Conservation (phyloP, 805 yeast species). For the Kregervanrija pseudodelftensis region DNA sequence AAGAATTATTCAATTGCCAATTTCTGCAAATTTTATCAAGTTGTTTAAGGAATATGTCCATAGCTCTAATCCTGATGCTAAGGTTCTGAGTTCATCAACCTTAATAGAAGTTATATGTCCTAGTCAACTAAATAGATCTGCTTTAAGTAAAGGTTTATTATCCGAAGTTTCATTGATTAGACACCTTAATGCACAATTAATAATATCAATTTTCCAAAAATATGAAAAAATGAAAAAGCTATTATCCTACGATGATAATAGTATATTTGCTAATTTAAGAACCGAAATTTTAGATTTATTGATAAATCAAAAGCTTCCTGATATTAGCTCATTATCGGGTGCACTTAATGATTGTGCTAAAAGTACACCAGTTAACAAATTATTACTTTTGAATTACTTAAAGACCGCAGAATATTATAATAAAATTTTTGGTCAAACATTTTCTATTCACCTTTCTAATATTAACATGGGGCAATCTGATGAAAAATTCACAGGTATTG, state of each 20-base stretch:
- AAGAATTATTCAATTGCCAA: conserved; percentile 48
- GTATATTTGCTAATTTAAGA: conserved; percentile 8
- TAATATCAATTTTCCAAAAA: conserved; percentile 48
- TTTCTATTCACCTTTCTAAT: conserved; percentile 13
- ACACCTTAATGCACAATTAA: conserved; percentile 57
- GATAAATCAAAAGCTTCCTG: conserved; percentile 38
- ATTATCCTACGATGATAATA: conserved; percentile 14
- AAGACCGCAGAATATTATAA: conserved; percentile 28
- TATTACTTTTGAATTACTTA: conserved; percentile 42
- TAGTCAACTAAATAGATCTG: conserved; percentile 48
- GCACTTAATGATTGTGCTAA: conserved; percentile 36
- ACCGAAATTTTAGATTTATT: conserved; percentile 19
- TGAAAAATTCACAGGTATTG: conserved; percentile 38
- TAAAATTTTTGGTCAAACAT: conserved; percentile 12
- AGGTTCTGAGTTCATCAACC: not conserved
- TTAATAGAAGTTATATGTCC: conserved; percentile 59
- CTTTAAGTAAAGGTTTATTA: conserved; percentile 53
- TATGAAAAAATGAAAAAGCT: conserved; percentile 32
- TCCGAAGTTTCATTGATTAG: conserved; percentile 43
- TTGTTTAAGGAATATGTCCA: conserved; percentile 8
- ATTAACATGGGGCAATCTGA: conserved; percentile 22
- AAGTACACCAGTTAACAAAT: conserved; percentile 31
- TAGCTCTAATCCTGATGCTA: not conserved
- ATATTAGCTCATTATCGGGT: conserved; percentile 36
- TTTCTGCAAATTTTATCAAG: conserved; percentile 36